Conservation (phyloP, 2,329 filamentous ascomycete genomes). For the Colletotrichum sp. region DNA sequence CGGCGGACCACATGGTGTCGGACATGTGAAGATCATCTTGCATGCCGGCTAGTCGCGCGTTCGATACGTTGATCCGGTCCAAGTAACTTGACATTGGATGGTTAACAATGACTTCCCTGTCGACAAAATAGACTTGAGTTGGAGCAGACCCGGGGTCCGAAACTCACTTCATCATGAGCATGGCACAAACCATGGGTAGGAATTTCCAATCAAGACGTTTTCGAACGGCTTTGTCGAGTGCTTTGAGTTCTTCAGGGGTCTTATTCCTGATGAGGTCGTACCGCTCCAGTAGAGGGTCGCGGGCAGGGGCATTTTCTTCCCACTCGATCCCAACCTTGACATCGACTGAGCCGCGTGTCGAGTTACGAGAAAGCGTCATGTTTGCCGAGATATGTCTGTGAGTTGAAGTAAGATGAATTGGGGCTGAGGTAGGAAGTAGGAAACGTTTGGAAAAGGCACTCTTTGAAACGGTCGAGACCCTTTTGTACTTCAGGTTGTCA, state of each 20-base stretch:
- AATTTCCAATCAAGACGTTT: conserved; percentile 33
- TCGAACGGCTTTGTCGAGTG: conserved; percentile 26
- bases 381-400: background rate
- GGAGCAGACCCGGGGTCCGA: background rate
- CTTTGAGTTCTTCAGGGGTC: conserved; percentile 26
- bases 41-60: conserved; percentile 42
- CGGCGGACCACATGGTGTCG: conserved; percentile 41
- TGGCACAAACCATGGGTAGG: conserved; percentile 29
- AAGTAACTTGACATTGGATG: conserved; percentile 47
- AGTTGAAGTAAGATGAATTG: background rate
- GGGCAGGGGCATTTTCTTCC: background rate
- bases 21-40: conserved; percentile 38
- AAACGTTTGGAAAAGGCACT: background rate
- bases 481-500: background rate
- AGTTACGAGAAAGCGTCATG: background rate
- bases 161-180: conserved; percentile 36
- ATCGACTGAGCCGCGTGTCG: conserved; percentile 1
- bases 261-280: conserved; percentile 23
- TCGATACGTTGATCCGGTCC: conserved; percentile 56
- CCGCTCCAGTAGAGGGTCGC: conserved; percentile 10
- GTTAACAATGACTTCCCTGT: background rate
- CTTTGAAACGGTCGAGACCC: background rate
- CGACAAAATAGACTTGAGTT: background rate
- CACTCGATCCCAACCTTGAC: background rate
- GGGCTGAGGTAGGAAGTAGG: background rate